phyloP scores from a whole-genome alignment of 208 protist genomes.

The Crithidia bombi region DNA sequence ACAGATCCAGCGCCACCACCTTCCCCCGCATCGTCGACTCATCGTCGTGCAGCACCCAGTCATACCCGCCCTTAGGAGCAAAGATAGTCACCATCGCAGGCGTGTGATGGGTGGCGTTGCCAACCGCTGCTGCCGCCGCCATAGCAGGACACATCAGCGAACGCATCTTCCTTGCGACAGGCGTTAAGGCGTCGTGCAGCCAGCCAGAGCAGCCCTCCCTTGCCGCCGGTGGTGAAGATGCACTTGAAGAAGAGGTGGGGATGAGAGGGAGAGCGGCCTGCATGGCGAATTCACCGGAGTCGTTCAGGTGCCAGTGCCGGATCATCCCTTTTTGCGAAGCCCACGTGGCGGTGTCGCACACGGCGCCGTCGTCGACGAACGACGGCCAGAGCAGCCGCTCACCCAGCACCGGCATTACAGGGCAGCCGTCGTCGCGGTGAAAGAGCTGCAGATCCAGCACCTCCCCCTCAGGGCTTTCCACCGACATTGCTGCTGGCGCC shows the following conservation, averaged over 20 bases:
- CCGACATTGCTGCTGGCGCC: not conserved
- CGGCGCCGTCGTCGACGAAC: conserved; percentile 69
- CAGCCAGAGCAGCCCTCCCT: conserved; percentile 1
- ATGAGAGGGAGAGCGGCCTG: conserved; percentile 81
- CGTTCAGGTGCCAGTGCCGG: conserved; percentile 92
- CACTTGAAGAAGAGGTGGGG: no score
- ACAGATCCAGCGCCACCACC: conserved; percentile 74
- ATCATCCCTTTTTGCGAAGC: conserved; percentile 76
- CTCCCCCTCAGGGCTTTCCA: conserved; percentile 26
- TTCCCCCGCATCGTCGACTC: conserved; percentile 58
- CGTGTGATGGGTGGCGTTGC: conserved; percentile 6
- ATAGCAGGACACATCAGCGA: conserved; percentile 1
- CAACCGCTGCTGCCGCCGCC: not conserved
- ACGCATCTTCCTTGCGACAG: conserved; percentile 1
- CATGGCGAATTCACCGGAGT: conserved; percentile 89
- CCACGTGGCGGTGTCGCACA: conserved; percentile 84
- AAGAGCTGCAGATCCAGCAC: conserved; percentile 90
- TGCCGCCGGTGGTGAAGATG: no score
- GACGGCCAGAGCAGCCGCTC: conserved; percentile 79
- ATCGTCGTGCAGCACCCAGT: conserved; percentile 93
- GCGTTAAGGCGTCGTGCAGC: not conserved
- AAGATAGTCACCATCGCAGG: conserved; percentile 80
- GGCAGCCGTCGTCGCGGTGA: conserved; percentile 65
- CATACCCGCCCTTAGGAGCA: conserved; percentile 82
- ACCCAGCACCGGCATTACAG: conserved; percentile 62